Evolutionary conservation across 2,329 filamentous ascomycete species (phyloP).

Genomic region (Cytospora schulzeri): DNA sequence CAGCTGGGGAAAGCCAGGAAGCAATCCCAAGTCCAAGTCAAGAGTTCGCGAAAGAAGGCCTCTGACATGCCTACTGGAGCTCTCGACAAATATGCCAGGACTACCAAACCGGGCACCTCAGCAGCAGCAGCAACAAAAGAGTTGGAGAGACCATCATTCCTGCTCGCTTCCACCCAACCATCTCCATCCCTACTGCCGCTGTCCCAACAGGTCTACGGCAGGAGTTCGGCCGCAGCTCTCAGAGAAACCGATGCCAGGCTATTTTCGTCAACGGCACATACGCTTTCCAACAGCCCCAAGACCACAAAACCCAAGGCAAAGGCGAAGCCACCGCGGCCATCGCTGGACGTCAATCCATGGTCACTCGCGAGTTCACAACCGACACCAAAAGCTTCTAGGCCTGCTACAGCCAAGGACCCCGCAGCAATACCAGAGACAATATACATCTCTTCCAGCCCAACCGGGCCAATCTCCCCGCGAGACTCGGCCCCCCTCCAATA

Average conservation of each 20-base stretch:
- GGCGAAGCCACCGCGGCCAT: conserved; percentile 28
- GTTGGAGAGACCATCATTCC: not conserved
- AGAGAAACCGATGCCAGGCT: not conserved
- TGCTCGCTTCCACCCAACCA: conserved; percentile 1
- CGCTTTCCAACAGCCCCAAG: conserved; percentile 31
- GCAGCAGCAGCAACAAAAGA: not conserved
- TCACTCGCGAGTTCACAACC: conserved; percentile 42
- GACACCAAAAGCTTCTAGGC: conserved; percentile 35
- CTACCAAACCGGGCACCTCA: conserved; percentile 36
- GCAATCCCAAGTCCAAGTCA: conserved; percentile 15
- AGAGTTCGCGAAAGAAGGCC: conserved; percentile 29
- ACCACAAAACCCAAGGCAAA: conserved; percentile 28
- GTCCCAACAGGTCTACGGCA: not conserved
- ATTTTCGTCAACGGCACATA: conserved; percentile 32
- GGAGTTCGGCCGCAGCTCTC: not conserved
- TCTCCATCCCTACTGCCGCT: conserved; percentile 6
- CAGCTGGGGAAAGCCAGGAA: conserved; percentile 27
- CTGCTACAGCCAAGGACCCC: not conserved
- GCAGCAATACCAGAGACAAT: conserved; percentile 29
- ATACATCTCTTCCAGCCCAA: conserved; percentile 36
- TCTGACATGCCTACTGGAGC: conserved; percentile 35
- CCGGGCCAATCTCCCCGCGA: conserved; percentile 19
- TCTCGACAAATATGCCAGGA: conserved; percentile 43
- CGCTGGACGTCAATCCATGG: conserved; percentile 42
- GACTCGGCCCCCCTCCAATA: not conserved